phyloP scores from a whole-genome alignment of 805 yeast species.

The Pichia rugopelliculosa region DNA sequence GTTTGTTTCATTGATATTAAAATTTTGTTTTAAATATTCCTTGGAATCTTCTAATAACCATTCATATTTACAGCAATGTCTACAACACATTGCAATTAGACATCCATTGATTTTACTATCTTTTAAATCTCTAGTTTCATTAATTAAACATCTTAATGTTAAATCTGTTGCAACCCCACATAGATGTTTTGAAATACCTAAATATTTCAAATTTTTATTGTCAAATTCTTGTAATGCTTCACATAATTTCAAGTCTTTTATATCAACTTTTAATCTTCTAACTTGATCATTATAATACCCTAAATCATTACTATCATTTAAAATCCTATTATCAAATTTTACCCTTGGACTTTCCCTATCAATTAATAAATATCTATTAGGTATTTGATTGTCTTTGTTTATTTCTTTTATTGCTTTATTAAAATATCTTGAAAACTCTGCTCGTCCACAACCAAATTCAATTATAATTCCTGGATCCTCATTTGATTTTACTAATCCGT shows the following conservation, averaged over 20 bases:
- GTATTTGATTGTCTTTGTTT: not conserved
- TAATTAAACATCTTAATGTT: conserved; percentile 55
- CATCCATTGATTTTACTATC: conserved; percentile 38
- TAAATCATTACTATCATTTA: conserved; percentile 39
- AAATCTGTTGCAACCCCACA: conserved; percentile 94
- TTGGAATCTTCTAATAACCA: conserved; percentile 44
- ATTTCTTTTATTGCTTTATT: conserved; percentile 26
- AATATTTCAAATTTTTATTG: conserved; percentile 17
- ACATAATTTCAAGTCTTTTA: conserved; percentile 61
- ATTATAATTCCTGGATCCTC: conserved; percentile 32
- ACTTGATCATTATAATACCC: conserved; percentile 5
- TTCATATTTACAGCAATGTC: conserved; percentile 71
- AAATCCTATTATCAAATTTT: conserved; percentile 69
- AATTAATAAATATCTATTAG: conserved; percentile 43
- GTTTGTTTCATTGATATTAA: conserved; percentile 28
- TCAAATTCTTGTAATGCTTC: conserved; percentile 30
- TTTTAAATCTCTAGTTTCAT: conserved; percentile 15
- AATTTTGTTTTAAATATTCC: conserved; percentile 29
- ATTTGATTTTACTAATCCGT: conserved; percentile 31
- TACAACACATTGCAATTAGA: conserved; percentile 86
- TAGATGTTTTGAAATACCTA: conserved; percentile 78
- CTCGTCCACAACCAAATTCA: conserved; percentile 92
- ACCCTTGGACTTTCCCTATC: conserved; percentile 73
- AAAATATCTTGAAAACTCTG: conserved; percentile 68
- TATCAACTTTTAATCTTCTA: conserved; percentile 61